Evolutionary conservation across 805 yeast genomes (phyloP), one percentile per base, ranked within the genome.

Genomic region (Lachancea mirantina): DNA sequence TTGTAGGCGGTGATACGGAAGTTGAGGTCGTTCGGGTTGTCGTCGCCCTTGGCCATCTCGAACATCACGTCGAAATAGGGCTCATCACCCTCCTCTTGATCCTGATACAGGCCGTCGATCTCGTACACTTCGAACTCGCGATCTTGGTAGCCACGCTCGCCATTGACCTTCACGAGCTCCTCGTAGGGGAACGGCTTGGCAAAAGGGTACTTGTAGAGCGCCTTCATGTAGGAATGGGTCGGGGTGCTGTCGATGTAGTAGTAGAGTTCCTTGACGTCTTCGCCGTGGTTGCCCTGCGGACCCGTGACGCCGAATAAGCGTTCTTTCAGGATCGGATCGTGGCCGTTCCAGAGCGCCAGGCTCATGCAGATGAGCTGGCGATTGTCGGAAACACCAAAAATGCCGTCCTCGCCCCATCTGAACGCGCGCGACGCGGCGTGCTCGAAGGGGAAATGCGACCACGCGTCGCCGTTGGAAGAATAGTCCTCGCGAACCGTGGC

Each of bases 371-470:
- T 63, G 44, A 73, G 58, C 52, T 84, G 95, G 50, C 81, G 85
- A 40, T 82, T 74, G 54, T 87, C 96, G 40, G 83, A 73, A 14
- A 84, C 79, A 30, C 96, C 96, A 8, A 89, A 94, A 45, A 87
- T 63, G 2, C 96, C 96, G 55, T 87, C 96, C 57, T 88, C 96
- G 25, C 95, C 95, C 96, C 96, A 87, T 26, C 96, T 68, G 55
- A 82, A 87, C 9, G 84, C 74, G 43, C 96, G 65, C 14, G 87
- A 73, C 39, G 76, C 68, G 2, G 94, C 80, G 40, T 84, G 85
- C 39, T 84, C 94, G 55, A 84, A 85, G 6, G 94, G 84, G 59
- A 87, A 87, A 46, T 76, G 74, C 23, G 75, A 68, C 96, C 96
- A 87, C 3, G 95, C 95, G 46, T 85, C 85, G 26, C 96, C 96